phyloP scores from a whole-genome alignment of 2,329 filamentous ascomycete genomes.

The Trichoderma breve region DNA sequence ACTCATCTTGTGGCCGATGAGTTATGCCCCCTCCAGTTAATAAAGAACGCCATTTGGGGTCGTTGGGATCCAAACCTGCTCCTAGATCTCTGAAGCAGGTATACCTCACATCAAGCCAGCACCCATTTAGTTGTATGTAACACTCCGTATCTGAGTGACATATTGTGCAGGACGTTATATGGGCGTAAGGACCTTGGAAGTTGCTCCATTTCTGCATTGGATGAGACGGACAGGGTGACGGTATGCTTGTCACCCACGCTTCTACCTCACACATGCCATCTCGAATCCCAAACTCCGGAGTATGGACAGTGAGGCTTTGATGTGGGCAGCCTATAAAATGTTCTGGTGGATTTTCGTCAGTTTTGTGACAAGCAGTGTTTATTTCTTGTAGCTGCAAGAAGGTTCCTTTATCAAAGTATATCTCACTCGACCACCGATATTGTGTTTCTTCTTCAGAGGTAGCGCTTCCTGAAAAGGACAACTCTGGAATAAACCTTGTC shows the following conservation, averaged over 20 bases:
- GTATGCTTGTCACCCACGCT: background rate
- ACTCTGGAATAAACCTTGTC: background rate
- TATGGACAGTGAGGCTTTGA: background rate
- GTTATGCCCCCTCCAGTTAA: background rate
- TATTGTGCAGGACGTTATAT: background rate
- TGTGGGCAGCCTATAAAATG: slow-evolving; percentile 3
- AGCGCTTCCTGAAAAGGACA: background rate
- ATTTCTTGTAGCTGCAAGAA: slow-evolving; percentile 10
- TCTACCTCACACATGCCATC: background rate
- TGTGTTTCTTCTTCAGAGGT: background rate
- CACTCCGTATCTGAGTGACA: slow-evolving; percentile 11
- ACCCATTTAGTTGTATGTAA: background rate
- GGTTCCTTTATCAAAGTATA: background rate
- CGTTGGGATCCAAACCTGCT: background rate
- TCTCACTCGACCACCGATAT: background rate
- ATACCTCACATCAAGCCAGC: background rate
- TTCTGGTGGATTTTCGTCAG: background rate
- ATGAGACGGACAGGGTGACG: background rate
- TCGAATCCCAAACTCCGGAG: background rate
- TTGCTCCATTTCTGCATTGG: background rate
- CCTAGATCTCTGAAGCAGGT: slow-evolving; percentile 11
- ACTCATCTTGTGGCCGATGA: background rate
- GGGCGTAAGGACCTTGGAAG: background rate
- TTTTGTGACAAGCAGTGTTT: background rate
- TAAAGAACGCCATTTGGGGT: slow-evolving; percentile 9